These are phyloP conservation scores for Pestalotiopsis sp. DNA, from an alignment of 2,329 filamentous ascomycete species.

Conservation along the genomic window DNA sequence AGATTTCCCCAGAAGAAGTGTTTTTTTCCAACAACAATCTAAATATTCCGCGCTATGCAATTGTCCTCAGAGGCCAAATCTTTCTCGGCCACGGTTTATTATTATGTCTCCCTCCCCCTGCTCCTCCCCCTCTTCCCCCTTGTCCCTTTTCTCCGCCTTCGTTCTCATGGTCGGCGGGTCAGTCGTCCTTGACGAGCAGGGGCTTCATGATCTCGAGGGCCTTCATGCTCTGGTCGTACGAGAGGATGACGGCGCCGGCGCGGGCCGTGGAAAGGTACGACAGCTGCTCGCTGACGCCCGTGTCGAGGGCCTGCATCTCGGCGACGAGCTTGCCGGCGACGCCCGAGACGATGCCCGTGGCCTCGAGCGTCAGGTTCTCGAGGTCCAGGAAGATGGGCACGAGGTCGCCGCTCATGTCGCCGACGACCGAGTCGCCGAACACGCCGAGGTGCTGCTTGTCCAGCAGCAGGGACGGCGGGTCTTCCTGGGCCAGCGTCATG, in stretches of 20 bases:
- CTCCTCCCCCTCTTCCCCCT: no score
- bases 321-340: slow-evolving; percentile 83
- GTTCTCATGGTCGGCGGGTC: slow-evolving; percentile 10
- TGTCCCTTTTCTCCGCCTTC: not conserved
- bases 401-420: slow-evolving; percentile 70
- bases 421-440: slow-evolving; percentile 75
- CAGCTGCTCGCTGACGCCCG: slow-evolving; percentile 66
- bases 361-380: slow-evolving; percentile 77
- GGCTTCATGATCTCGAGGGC: slow-evolving; percentile 72
- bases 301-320: slow-evolving; percentile 59
- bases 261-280: slow-evolving; percentile 88
- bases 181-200: slow-evolving; percentile 42
- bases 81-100: not conserved
- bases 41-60: not conserved
- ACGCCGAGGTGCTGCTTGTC: slow-evolving; percentile 68
- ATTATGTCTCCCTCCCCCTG: no score
- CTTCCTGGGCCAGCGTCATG: slow-evolving; percentile 72
- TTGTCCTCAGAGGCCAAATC: not conserved
- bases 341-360: slow-evolving; percentile 92
- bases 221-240: slow-evolving; percentile 71
- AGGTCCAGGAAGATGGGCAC: slow-evolving; percentile 91
- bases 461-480: slow-evolving; percentile 73
- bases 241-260: slow-evolving; percentile 87
- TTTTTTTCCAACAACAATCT: not conserved
- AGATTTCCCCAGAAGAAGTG: not conserved